Conservation (phyloP, 2,329 filamentous ascomycete species). For the Fusarium camptoceras region DNA sequence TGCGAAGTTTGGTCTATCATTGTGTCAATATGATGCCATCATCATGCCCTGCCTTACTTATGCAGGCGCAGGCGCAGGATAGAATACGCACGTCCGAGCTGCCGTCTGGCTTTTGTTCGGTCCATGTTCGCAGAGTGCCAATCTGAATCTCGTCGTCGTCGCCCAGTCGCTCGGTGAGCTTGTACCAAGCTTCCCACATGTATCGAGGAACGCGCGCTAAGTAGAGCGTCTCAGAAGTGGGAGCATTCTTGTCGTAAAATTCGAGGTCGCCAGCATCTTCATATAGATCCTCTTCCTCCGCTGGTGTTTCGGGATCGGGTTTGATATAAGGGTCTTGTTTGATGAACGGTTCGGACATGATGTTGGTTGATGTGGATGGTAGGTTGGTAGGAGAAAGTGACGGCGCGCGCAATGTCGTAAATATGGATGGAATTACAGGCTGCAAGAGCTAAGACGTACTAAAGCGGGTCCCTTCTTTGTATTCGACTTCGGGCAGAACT, state of each 20-base stretch:
- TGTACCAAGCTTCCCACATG: constrained; percentile 82
- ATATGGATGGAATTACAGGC: background rate
- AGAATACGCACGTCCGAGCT: constrained; percentile 58
- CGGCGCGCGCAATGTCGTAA: constrained; percentile 5
- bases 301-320: constrained; percentile 60
- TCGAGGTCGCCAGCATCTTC: constrained; percentile 68
- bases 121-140: constrained; percentile 76
- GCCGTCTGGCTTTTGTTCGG: constrained; percentile 64
- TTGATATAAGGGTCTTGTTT: constrained; percentile 62
- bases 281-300: constrained; percentile 76
- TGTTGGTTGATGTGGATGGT: constrained; percentile 28
- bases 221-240: constrained; percentile 66
- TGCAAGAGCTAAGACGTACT: background rate
- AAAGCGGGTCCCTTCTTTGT: background rate
- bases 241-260: constrained; percentile 61
- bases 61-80: background rate
- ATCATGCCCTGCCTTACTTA: background rate
- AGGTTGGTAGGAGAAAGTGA: constrained; percentile 4
- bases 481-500: background rate
- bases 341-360: constrained; percentile 56
- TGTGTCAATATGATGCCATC: constrained; percentile 17
- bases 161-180: constrained; percentile 67
- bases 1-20: constrained; percentile 58
- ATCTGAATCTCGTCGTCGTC: constrained; percentile 86
- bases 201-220: constrained; percentile 82